Base-by-base conservation (phyloP, 139 green algal genomes). In the Tetradesmus obliquus region DNA sequence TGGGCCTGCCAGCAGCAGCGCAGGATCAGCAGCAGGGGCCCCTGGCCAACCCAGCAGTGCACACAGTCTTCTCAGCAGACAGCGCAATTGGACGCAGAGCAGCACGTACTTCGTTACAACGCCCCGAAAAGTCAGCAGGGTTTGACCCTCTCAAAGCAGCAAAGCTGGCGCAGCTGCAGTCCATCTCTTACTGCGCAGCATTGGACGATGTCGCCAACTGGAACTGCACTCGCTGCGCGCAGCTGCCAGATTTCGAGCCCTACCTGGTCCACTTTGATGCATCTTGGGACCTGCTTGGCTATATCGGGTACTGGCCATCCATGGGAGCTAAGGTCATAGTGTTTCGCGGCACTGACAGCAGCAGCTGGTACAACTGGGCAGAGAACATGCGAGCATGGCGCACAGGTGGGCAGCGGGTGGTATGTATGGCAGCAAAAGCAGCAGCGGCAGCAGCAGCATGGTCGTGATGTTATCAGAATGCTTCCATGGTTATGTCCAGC, bases 301-400 rank as follows among this genome's bases (percentile, higher is more conserved):
- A 95, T 83, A 87, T 95, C 1, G 97, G 97, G 3, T 99, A 95
- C 86, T 90, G 89, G 58, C 88, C 94, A 3, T 60, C 86, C 3
- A 82, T 95, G 86, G 85, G 95, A 17, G 95, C 95, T 15, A 95
- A 97, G 3, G 92, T 98, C 2, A 82, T 98, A 32, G 90, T 92
- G 0, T 97, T 98, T 86, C 88, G 97, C 0, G 97, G 97, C 15
- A 98, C 97, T 4, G 96, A 99, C 92, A 94, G 88, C 71, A 93
- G 94, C 90, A 95, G 86, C 92, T 96, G 94, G 95, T 93, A 92
- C 55, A 96, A 97, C 84, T 97, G 96, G 97, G 94, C 95, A 2
- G 93, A 98, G 54, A 97, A 98, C 93, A 97, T 99, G 94, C 94
- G 94, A n/a, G 94, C 94, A 5, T 97, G 96, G 96, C 94, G 95